Evolutionary conservation across 495 filamentous ascomycete species (phyloP).

Genomic region (Xylaria sp.): DNA sequence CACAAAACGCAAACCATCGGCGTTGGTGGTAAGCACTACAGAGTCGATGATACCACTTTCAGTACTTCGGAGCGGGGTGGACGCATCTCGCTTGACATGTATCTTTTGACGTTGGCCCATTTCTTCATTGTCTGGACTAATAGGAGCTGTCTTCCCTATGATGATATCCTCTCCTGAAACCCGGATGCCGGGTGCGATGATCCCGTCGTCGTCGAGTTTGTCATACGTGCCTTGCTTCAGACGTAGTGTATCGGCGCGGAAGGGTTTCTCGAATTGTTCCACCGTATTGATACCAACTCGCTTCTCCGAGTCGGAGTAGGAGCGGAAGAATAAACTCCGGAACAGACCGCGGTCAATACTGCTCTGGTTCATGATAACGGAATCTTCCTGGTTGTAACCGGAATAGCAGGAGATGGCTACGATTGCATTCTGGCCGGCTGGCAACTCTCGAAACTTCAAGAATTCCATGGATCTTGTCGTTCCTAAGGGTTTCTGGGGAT

Average conservation of each 20-base stretch:
- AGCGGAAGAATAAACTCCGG: slow-evolving; percentile 96
- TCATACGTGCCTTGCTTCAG: slow-evolving; percentile 97
- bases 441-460: slow-evolving; percentile 95
- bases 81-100: slow-evolving; percentile 93
- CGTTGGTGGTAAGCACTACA: slow-evolving; percentile 91
- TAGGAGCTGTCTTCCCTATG: slow-evolving; percentile 96
- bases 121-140: slow-evolving; percentile 90
- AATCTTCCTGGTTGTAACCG: slow-evolving; percentile 99
- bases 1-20: slow-evolving; percentile 87
- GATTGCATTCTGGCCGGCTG: slow-evolving; percentile 97
- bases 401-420: slow-evolving; percentile 97
- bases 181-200: slow-evolving; percentile 89
- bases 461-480: slow-evolving; percentile 99
- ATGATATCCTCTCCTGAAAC: slow-evolving; percentile 99
- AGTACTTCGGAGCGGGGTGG: slow-evolving; percentile 90
- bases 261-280: slow-evolving; percentile 94
- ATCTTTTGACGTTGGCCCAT: slow-evolving; percentile 87
- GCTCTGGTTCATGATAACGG: slow-evolving; percentile 99
- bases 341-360: slow-evolving; percentile 97
- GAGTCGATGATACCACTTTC: slow-evolving; percentile 96
- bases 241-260: slow-evolving; percentile 81
- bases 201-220: slow-evolving; percentile 94
- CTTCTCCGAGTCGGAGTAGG: slow-evolving; percentile 96
- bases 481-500: slow-evolving; percentile 95
- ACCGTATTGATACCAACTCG: slow-evolving; percentile 86